These are phyloP conservation scores for Rutstroemia sp. DNA, from an alignment of 2,329 filamentous ascomycete species.

Conservation along the genomic window DNA sequence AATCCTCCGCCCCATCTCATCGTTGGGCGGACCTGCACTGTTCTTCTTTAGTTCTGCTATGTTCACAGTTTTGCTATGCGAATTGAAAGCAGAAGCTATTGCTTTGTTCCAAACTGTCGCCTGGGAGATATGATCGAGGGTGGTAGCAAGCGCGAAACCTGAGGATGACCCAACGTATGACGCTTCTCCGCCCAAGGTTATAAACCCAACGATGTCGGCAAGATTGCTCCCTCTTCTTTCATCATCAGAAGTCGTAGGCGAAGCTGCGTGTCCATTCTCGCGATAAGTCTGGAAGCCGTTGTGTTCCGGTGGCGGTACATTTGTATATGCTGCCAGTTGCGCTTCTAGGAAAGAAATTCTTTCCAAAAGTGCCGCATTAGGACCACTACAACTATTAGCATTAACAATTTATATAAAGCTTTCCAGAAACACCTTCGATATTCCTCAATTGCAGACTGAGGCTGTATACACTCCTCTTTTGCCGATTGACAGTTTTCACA, in stretches of 20 bases:
- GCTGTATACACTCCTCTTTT: slow-evolving; percentile 24
- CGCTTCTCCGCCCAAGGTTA: slow-evolving; percentile 41
- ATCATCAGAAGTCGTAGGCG: slow-evolving; percentile 11
- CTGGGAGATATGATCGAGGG: slow-evolving; percentile 46
- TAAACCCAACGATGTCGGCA: slow-evolving; percentile 40
- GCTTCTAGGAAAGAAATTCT: slow-evolving; percentile 24
- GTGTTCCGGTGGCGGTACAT: slow-evolving; percentile 6
- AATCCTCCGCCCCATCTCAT: slow-evolving; percentile 37
- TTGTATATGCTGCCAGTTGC: slow-evolving; percentile 22
- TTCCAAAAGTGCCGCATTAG: slow-evolving; percentile 21
- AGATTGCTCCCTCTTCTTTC: slow-evolving; percentile 25
- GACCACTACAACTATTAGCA: slow-evolving; percentile 15
- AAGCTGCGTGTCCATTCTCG: slow-evolving; percentile 5
- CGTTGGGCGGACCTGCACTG: slow-evolving; percentile 38
- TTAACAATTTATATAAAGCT: not conserved
- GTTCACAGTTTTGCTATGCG: slow-evolving; percentile 21
- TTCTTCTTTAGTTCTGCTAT: slow-evolving; percentile 34
- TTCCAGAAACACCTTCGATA: slow-evolving; percentile 19
- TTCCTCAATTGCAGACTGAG: slow-evolving; percentile 24
- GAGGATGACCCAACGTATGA: slow-evolving; percentile 44
- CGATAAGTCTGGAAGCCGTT: slow-evolving; percentile 4
- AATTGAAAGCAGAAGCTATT: slow-evolving; percentile 25
- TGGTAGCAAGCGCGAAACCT: slow-evolving; percentile 40
- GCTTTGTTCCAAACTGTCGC: slow-evolving; percentile 47
- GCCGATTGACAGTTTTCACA: slow-evolving; percentile 23